Evolutionary conservation across 2,329 filamentous ascomycete genomes (phyloP), one percentile per base, ranked within the genome.

Genomic region (Penicillium sp.): DNA sequence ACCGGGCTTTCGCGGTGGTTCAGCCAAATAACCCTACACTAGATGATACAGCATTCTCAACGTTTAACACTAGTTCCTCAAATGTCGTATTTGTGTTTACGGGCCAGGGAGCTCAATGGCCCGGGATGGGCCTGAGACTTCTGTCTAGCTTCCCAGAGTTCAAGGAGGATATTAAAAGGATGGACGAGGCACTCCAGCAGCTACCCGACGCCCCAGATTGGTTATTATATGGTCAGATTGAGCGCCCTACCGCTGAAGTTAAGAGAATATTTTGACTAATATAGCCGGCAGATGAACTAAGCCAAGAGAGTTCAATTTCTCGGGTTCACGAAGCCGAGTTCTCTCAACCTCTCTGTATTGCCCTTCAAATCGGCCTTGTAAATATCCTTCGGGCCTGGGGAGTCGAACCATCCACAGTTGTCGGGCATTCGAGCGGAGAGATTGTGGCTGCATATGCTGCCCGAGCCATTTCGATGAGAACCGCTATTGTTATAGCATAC

Each of bases 91-190:
- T 71, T 34, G 59, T 70, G 3, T 75, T 73, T 50, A 74, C 66
- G 15, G 72, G 72, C 4, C 72, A 75, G 47, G 72, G 72, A 2
- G 67, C 72, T 3, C 71, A 74, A 38, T 75, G 68, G 65, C 38
- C 60, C 1, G 57, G 46, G 0, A 75, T 75, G 72, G 72, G 69
- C 2, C 46, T 47, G 31, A 60, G 63, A 16, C 58, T 74, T 5
- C 40, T 74, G 25, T 15, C 39, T 4, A 29, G 5, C 12, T 66
- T 64, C 46, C 23, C 46, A 6, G 51, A 31, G 1, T 68, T 70
- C 35, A 52, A 55, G 9, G 21, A 58, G 4, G 52, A 51, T 37
- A 59, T 71, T 2, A 50, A 52, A 25, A 32, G 1, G 6, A 53
- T 67, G 46, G 63, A 67, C 32, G 10, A 41, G 15, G 40, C 56